phyloP scores from a whole-genome alignment of 176 grass and related monocot species.

The Rhynchospora breviuscula region DNA sequence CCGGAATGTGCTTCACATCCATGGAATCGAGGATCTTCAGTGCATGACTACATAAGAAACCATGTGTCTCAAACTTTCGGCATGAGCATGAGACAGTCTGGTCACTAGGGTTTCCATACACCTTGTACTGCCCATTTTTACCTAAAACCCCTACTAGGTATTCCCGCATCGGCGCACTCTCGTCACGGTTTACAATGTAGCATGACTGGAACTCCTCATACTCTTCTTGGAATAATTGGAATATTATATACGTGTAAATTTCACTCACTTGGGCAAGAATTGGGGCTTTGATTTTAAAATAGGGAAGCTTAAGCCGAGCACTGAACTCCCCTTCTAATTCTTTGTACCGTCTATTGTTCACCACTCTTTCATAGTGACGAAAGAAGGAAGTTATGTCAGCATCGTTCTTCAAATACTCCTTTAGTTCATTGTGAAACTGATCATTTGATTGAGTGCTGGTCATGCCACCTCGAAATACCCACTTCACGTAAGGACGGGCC shows the following conservation, averaged over 20 bases:
- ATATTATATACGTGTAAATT: constrained; percentile 52
- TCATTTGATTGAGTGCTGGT: constrained; percentile 42
- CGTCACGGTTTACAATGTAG: constrained; percentile 44
- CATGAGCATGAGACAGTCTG: constrained; percentile 48
- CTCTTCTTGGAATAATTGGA: constrained; percentile 59
- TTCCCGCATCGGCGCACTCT: constrained; percentile 31
- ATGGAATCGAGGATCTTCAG: constrained; percentile 62
- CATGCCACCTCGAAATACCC: constrained; percentile 59
- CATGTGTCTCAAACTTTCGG: constrained; percentile 57
- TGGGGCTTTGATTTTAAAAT: constrained; percentile 56
- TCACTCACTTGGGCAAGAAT: constrained; percentile 51
- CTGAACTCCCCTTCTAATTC: constrained; percentile 44
- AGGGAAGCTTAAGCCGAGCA: constrained; percentile 39
- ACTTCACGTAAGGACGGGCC: constrained; percentile 48
- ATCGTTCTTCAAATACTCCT: constrained; percentile 39
- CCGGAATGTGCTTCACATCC: constrained; percentile 59
- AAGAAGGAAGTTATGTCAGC: constrained; percentile 38
- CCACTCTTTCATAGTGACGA: constrained; percentile 35
- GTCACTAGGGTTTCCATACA: constrained; percentile 48
- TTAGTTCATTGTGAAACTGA: constrained; percentile 25
- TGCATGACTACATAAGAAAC: constrained; percentile 54
- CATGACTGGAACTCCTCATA: constrained; percentile 64
- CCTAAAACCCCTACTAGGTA: constrained; percentile 51
- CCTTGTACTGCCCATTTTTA: constrained; percentile 38
- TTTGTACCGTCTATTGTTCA: constrained; percentile 39